Percentiles rank a stretch among this genome's conserved stretches.
phyloP scores from a whole-genome alignment of 768 basidiomycete genomes.

The Leccinellum rugosiceps region DNA sequence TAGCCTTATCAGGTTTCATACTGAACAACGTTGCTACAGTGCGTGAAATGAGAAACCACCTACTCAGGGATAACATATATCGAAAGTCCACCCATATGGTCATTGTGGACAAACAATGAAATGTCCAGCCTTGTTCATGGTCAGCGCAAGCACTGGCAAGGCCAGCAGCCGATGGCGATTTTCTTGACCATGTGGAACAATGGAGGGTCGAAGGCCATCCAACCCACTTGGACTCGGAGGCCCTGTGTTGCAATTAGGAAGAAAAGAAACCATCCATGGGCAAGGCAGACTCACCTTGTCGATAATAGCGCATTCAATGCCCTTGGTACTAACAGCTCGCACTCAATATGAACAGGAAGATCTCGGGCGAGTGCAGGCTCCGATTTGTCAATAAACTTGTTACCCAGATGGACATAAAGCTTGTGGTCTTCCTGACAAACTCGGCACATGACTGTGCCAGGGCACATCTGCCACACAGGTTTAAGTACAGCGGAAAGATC shows the following conservation, averaged over 20 bases:
- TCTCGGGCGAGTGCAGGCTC: constrained; percentile 94
- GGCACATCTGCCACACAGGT: constrained; percentile 98
- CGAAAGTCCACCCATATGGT: constrained; percentile 92
- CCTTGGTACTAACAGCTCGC: constrained; percentile 98
- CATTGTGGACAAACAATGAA: constrained; percentile 96
- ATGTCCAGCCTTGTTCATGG: constrained; percentile 98
- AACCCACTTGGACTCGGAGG: constrained; percentile 98
- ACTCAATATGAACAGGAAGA: constrained; percentile 93
- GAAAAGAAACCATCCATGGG: neutral
- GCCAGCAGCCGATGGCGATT: constrained; percentile 92
- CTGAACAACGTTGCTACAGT: constrained; percentile 38
- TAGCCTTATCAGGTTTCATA: constrained; percentile 95
- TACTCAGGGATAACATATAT: constrained; percentile 98
- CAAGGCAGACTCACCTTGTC: constrained; percentile 66
- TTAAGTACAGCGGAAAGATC: constrained; percentile 95
- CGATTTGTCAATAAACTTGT: constrained; percentile 98
- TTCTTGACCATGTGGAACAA: constrained; percentile 81
- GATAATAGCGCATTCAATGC: constrained; percentile 97
- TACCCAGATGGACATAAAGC: constrained; percentile 96
- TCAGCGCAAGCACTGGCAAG: constrained; percentile 95
- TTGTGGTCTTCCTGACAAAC: constrained; percentile 97
- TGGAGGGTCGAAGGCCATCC: constrained; percentile 88
- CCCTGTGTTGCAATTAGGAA: constrained; percentile 46
- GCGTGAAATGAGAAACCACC: constrained; percentile 26
- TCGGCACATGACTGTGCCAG: constrained; percentile 92